Conservation (phyloP, 2,329 filamentous ascomycete genomes). For the Hirsutella rhossiliensis region DNA sequence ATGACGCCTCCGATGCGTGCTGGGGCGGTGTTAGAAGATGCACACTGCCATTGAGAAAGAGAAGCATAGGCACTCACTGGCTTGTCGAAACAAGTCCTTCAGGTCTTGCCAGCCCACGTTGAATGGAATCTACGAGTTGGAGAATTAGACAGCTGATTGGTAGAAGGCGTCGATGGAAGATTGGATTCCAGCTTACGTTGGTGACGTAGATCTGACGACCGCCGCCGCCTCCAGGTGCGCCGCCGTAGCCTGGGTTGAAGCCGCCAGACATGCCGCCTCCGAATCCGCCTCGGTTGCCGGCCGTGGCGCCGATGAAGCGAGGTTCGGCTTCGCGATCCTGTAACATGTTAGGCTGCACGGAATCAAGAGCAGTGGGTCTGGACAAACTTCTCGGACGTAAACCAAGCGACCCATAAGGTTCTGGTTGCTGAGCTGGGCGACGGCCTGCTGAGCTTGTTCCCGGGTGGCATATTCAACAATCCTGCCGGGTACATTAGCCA, state of each 20-base stretch:
- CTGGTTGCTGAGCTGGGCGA: conserved; percentile 97
- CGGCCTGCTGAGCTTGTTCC: conserved; percentile 96
- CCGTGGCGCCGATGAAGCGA: conserved; percentile 73
- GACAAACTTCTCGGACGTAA: conserved; percentile 86
- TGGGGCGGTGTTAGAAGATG: conserved; percentile 7
- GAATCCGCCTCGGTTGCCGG: conserved; percentile 50
- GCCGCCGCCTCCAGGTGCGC: conserved; percentile 31
- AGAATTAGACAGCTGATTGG: neutral
- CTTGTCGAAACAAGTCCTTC: conserved; percentile 97
- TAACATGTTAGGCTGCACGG: conserved; percentile 2
- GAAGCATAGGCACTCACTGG: conserved; percentile 52
- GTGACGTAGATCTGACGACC: conserved; percentile 88
- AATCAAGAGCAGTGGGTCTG: conserved; percentile 5
- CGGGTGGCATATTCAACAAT: conserved; percentile 99
- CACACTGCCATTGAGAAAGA: conserved; percentile 6
- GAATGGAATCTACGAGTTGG: conserved; percentile 68
- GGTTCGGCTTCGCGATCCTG: conserved; percentile 97
- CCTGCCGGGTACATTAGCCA: conserved; percentile 31
- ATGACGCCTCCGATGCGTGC: conserved; percentile 65
- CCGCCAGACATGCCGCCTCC: conserved; percentile 38
- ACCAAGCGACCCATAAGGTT: conserved; percentile 97
- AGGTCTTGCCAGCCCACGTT: conserved; percentile 98
- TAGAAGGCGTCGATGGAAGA: neutral
- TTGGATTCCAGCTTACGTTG: conserved; percentile 66
- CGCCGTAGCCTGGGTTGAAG: conserved; percentile 44